Conservation (phyloP, 2,329 filamentous ascomycete genomes). For the Hypoxylon sp. region DNA sequence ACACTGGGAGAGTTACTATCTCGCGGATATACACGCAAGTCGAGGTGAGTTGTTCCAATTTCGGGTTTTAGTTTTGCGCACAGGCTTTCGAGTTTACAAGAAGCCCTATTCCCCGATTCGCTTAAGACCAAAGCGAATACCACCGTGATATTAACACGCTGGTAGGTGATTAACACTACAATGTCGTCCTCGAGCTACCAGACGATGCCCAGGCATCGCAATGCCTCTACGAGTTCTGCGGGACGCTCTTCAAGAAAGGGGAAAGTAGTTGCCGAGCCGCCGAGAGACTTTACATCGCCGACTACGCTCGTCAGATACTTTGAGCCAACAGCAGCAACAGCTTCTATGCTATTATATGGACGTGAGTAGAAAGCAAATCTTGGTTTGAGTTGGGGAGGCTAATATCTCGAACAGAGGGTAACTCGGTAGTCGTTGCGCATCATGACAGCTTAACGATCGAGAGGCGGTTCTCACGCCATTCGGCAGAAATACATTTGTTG, state of each 20-base stretch:
- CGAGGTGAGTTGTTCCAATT: slow-evolving; percentile 49
- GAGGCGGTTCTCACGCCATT: slow-evolving; percentile 84
- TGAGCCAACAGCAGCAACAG: slow-evolving; percentile 90
- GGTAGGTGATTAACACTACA: slow-evolving; percentile 57
- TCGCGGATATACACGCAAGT: slow-evolving; percentile 51
- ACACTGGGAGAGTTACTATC: slow-evolving; percentile 55
- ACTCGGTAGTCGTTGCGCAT: slow-evolving; percentile 85
- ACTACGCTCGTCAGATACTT: slow-evolving; percentile 70
- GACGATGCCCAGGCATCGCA: slow-evolving; percentile 67
- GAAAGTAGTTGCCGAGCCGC: slow-evolving; percentile 56
- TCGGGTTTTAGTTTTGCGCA: slow-evolving; percentile 21
- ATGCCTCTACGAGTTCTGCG: slow-evolving; percentile 68
- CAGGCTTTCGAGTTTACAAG: slow-evolving; percentile 30
- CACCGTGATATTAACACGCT: slow-evolving; percentile 45
- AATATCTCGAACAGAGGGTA: slow-evolving; percentile 68
- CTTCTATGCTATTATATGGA: slow-evolving; percentile 89
- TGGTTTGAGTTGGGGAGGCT: slow-evolving; percentile 12
- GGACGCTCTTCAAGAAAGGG: slow-evolving; percentile 66
- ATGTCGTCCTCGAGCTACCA: slow-evolving; percentile 69
- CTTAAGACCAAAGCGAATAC: slow-evolving; percentile 25
- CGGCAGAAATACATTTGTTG: slow-evolving; percentile 85
- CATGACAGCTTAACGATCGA: slow-evolving; percentile 94
- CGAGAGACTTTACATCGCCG: slow-evolving; percentile 66
- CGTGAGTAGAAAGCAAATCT: slow-evolving; percentile 51
- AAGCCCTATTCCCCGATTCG: slow-evolving; percentile 25